Evolutionary conservation across 1,284 basidiomycete genomes (phyloP).

Genomic region (Austroboletus niveus): DNA sequence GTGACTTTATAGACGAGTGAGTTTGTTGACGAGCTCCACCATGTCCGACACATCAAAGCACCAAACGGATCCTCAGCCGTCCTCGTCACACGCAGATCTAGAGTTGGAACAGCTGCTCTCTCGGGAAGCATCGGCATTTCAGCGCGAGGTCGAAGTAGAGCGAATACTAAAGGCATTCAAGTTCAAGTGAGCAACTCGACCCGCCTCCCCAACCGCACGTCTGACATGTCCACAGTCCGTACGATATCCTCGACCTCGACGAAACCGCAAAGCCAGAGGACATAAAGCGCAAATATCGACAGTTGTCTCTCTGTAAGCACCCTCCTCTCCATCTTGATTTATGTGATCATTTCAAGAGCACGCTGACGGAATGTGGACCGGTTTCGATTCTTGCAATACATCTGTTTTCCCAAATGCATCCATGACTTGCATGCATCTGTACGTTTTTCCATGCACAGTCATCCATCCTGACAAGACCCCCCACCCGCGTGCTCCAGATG

Average conservation of each 20-base stretch:
- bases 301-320: slow-evolving; percentile 74
- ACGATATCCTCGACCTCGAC: slow-evolving; percentile 73
- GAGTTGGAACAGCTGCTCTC: slow-evolving; percentile 74
- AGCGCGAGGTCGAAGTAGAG: slow-evolving; percentile 81
- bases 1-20: no score
- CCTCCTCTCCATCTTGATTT: slow-evolving; percentile 9
- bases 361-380: slow-evolving; percentile 24
- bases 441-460: slow-evolving; percentile 54
- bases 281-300: slow-evolving; percentile 78
- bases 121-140: slow-evolving; percentile 78
- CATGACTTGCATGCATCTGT: slow-evolving; percentile 25
- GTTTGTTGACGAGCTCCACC: slow-evolving; percentile 6
- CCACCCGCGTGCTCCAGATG: slow-evolving; percentile 76
- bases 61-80: slow-evolving; percentile 3
- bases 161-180: slow-evolving; percentile 83
- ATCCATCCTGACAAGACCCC: slow-evolving; percentile 86
- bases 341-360: slow-evolving; percentile 10
- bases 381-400: slow-evolving; percentile 2
- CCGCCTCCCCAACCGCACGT: background rate
- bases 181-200: slow-evolving; percentile 58
- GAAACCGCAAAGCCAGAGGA: slow-evolving; percentile 63
- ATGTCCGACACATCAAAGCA: slow-evolving; percentile 17
- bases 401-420: background rate
- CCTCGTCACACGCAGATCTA: slow-evolving; percentile 35
- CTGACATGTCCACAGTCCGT: slow-evolving; percentile 50